These are phyloP conservation scores for Persicaria maculosa DNA, from an alignment of 148 eudicot genomes.

Conservation along the genomic window DNA sequence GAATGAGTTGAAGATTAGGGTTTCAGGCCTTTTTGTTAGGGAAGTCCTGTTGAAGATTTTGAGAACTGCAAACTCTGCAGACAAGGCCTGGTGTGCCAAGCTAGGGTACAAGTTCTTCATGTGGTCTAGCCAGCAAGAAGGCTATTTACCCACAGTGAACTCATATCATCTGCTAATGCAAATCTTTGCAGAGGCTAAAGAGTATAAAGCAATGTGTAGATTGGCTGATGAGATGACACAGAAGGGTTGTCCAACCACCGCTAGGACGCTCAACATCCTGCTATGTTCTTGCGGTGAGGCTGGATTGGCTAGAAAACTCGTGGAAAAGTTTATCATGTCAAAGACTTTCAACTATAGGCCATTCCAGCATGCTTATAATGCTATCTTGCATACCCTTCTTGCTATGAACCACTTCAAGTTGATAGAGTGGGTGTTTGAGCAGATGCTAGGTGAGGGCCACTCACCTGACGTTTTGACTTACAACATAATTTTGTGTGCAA, in stretches of 20 bases:
- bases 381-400: conserved; percentile 69
- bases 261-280: conserved; percentile 73
- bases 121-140: conserved; percentile 67
- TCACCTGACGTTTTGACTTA: conserved; percentile 67
- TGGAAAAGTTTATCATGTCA: conserved; percentile 63
- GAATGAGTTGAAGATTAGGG: conserved; percentile 41
- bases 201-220: conserved; percentile 80
- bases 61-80: conserved; percentile 38
- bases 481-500: conserved; percentile 59
- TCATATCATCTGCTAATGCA: conserved; percentile 70
- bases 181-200: conserved; percentile 64
- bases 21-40: conserved; percentile 65
- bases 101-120: conserved; percentile 77
- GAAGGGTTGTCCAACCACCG: conserved; percentile 67
- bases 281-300: conserved; percentile 72
- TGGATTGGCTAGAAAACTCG: conserved; percentile 66
- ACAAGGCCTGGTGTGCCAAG: conserved; percentile 57
- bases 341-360: conserved; percentile 73
- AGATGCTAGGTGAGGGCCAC: conserved; percentile 67
- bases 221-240: conserved; percentile 84
- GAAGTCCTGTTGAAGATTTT: conserved; percentile 63
- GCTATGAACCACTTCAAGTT: conserved; percentile 53
- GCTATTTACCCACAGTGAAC: conserved; percentile 51
- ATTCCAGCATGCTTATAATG: conserved; percentile 71
- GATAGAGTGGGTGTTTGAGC: conserved; percentile 84